Base-by-base conservation (phyloP, 2,329 filamentous ascomycete species). In the Fusarium incarnatum region DNA sequence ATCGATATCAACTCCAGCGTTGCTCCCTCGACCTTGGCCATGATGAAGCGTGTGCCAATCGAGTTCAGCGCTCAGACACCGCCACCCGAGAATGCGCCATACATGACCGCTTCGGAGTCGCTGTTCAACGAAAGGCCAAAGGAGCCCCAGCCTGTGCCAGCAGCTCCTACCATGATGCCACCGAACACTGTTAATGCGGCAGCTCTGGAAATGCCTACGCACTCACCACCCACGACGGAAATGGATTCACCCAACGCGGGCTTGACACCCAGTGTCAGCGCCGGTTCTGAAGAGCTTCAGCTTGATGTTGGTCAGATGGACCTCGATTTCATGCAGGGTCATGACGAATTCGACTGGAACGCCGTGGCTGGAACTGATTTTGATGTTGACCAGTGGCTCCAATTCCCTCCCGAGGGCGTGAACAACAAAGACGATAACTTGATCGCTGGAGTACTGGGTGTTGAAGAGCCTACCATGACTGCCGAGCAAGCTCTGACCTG, bases 1-100 rank as follows among this genome's bases (percentile, higher is more conserved):
- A 94, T 96, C 67, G 89, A 92, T 59, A 84, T 94, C 41, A 87
- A 81, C 53, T 78, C 80, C 47, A 79, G 76, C 49, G 73, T 77
- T 18, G 74, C 76, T 8, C 77, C 76, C 16, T 74, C 77, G 22
- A 76, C 76, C n/a, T 73, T 77, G 42, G 75, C 74, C 27, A 78
- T 81, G 75, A 77, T 80, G 73, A 78, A 79, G 69, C 76, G 76
- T 60, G 73, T 81, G 23, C 77, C 80, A 22, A 75, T 79, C 28
- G 79, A 81, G 7, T 80, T 81, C 62, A 77, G 75, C 61, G 80
- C 79, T 7, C 82, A 83, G 44, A 88, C 86, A 20, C 86, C 86
- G n/a, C 86, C 86, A 7, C 85, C 86, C 0, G 86, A 88, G 66
- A 83, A 83, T 46, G 74, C 80, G 22, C 80, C 81, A 2, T 83